Percentiles rank a stretch among this genome's conserved stretches.
phyloP scores from a whole-genome alignment of 2,329 filamentous ascomycete genomes.

The Colletotrichum musae region DNA sequence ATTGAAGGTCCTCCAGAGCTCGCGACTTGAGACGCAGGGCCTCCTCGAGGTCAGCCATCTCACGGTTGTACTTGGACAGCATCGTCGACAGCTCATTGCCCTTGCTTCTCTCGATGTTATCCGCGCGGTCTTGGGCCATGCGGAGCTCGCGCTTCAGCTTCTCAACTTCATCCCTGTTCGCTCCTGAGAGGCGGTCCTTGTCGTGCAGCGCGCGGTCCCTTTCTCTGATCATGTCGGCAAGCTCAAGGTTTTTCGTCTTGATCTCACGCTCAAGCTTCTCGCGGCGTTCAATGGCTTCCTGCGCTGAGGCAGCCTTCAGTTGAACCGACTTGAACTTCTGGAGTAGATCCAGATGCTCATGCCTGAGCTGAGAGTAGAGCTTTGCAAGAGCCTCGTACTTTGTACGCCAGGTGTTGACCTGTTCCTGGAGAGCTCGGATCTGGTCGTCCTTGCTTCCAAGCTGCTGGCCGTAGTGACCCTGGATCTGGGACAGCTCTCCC shows the following conservation, averaged over 20 bases:
- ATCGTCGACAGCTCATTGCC: slow-evolving; percentile 95
- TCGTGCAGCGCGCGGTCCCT: slow-evolving; percentile 94
- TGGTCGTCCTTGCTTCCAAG: slow-evolving; percentile 93
- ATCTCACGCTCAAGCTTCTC: slow-evolving; percentile 98
- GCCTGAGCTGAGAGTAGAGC: slow-evolving; percentile 94
- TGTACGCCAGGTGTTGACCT: slow-evolving; percentile 96
- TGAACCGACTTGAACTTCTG: slow-evolving; percentile 98
- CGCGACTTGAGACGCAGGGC: slow-evolving; percentile 89
- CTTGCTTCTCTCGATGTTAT: slow-evolving; percentile 93
- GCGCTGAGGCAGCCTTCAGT: slow-evolving; percentile 94
- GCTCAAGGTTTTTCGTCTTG: slow-evolving; percentile 99
- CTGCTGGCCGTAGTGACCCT: slow-evolving; percentile 87
- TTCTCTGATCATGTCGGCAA: slow-evolving; percentile 98
- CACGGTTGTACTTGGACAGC: slow-evolving; percentile 95
- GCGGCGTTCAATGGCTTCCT: slow-evolving; percentile 94
- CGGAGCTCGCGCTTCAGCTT: slow-evolving; percentile 95
- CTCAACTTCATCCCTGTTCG: slow-evolving; percentile 93
- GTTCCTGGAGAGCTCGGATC: slow-evolving; percentile 91
- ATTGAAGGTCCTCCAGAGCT: slow-evolving; percentile 85
- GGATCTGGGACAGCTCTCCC: slow-evolving; percentile 85
- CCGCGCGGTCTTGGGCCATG: slow-evolving; percentile 90
- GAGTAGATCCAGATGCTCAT: slow-evolving; percentile 94
- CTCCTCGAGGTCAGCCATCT: slow-evolving; percentile 97
- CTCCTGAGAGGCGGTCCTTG: slow-evolving; percentile 87
- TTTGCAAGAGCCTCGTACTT: slow-evolving; percentile 98